Evolutionary conservation across 2,329 filamentous ascomycete species (phyloP).

Genomic region (Eutypella sp.): DNA sequence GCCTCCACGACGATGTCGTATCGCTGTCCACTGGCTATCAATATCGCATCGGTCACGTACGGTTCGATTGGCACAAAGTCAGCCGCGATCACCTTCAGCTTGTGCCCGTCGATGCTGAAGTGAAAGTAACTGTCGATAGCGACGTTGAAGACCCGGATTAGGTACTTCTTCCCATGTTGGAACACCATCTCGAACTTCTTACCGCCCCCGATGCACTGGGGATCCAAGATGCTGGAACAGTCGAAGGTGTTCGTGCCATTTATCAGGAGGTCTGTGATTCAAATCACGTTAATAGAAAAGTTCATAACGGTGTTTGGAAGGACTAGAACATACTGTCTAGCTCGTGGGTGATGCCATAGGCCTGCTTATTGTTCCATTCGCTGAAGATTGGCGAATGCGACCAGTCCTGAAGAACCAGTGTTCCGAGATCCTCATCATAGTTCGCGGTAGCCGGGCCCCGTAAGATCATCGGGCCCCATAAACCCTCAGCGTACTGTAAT

Average conservation of each 20-base stretch:
- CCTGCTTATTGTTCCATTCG: too few relatives aligned
- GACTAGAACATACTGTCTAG: too few relatives aligned
- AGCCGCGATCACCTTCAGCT: constrained; percentile 48
- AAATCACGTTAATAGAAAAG: too few relatives aligned
- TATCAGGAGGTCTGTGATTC: too few relatives aligned
- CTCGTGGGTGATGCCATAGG: too few relatives aligned
- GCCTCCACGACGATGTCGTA: constrained; percentile 45
- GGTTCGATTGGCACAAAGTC: constrained; percentile 54
- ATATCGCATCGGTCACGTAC: constrained; percentile 41
- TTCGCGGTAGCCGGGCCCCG: constrained; percentile 52
- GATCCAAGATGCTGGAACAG: constrained; percentile 16
- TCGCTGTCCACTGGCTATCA: constrained; percentile 29
- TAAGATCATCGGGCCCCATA: constrained; percentile 56
- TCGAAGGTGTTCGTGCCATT: constrained; percentile 27
- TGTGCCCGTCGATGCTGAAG: constrained; percentile 50
- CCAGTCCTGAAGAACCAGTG: constrained; percentile 56
- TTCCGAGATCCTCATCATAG: constrained; percentile 59
- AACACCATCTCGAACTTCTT: constrained; percentile 25
- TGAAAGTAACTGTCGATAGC: constrained; percentile 35
- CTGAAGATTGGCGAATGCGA: constrained; percentile 40
- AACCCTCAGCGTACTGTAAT: constrained; percentile 41
- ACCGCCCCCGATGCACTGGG: constrained; percentile 22
- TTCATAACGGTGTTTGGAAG: too few relatives aligned
- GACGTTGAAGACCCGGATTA: constrained; percentile 41
- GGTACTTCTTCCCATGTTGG: constrained; percentile 34